Evolutionary conservation across 129 eudicot genomes (phyloP).

Genomic region (Lonicera japonica): DNA sequence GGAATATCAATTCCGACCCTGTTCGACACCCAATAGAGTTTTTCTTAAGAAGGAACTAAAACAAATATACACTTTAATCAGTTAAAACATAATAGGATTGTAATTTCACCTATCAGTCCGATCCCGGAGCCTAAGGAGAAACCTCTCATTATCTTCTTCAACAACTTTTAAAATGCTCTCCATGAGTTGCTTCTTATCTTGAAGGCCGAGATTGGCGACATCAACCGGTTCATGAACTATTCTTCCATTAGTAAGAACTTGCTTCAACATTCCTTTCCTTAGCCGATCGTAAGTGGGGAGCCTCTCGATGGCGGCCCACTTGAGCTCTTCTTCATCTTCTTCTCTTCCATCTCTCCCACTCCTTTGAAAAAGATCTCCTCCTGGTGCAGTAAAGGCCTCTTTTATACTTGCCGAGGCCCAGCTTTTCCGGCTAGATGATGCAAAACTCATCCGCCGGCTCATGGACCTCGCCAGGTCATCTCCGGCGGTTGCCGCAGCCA

Average conservation of each 20-base stretch:
- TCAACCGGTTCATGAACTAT: slow-evolving; percentile 34
- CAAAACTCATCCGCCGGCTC: slow-evolving; percentile 20
- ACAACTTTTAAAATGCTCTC: slow-evolving; percentile 43
- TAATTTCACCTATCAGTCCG: slow-evolving; percentile 54
- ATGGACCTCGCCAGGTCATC: slow-evolving; percentile 23
- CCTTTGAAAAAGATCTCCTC: slow-evolving; percentile 21
- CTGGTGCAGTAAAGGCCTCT: slow-evolving; percentile 23
- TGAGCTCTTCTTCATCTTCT: slow-evolving; percentile 56
- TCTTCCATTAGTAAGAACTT: slow-evolving; percentile 45
- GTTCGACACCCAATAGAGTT: not conserved
- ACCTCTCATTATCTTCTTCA: slow-evolving; percentile 64
- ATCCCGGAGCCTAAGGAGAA: slow-evolving; percentile 55
- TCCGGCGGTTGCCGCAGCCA: slow-evolving; percentile 15
- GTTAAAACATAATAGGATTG: not conserved
- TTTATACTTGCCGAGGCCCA: slow-evolving; percentile 34
- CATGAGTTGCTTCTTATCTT: slow-evolving; percentile 48
- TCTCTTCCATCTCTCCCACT: slow-evolving; percentile 25
- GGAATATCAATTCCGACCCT: slow-evolving; percentile 73
- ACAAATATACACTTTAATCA: not conserved
- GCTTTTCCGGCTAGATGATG: slow-evolving; percentile 23
- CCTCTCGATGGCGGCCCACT: slow-evolving; percentile 80
- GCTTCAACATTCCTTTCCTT: slow-evolving; percentile 50
- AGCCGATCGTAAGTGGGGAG: slow-evolving; percentile 65
- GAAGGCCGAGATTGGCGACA: slow-evolving; percentile 30
- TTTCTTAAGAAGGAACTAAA: not conserved